Base-by-base conservation (phyloP, 1,284 basidiomycete species). In the Ceratobasidium sp. region DNA sequence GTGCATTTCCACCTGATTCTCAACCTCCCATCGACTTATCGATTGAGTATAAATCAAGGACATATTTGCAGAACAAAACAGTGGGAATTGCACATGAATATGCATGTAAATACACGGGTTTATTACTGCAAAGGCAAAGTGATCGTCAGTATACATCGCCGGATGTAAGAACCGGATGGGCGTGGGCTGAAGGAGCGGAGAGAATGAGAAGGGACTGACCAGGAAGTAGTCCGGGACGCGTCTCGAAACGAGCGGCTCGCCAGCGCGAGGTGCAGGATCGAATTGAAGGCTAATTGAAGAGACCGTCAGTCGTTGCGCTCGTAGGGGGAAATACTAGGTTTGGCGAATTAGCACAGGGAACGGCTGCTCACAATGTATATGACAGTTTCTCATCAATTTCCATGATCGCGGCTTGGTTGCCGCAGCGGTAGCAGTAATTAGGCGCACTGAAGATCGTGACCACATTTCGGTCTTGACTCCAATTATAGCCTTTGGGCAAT, bases 351-450 rank as follows among this genome's bases (percentile, higher is more conserved):
- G n/a, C 19, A 16, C 11, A 9, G n/a, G 59, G 19, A 56, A 39
- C 24, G 31, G 19, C 27, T 13, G 86, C 92, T 74, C 79, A 93
- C 92, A 95, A 95, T 84, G 92, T 95, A 83, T 95, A 95, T 76
- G 94, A 94, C 88, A 96, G 86, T 86, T 96, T 96, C 88, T 99
- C 98, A 84, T 99, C 97, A 83, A 99, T 98, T 85, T 99, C 97
- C 92, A 99, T 98, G 83, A 99, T 99, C 63, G 98, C 98, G 62
- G 97, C 97, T 82, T 99, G 98, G 84, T 99, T 99, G 74, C 97
- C 97, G 83, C 98, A 99, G 82, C 98, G 89, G 87, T 99, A 99
- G 85, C 98, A 99, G 85, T 98, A 98, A 85, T 98, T 98, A 62
- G 97, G 97, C 79, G 97, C 97, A 77, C 96, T 98, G 86, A 98